A percentile compares a stretch with the other conserved stretches of the same genome.
phyloP scores from a whole-genome alignment of 2,329 filamentous ascomycete species.

The Penicillium hesseltinei region DNA sequence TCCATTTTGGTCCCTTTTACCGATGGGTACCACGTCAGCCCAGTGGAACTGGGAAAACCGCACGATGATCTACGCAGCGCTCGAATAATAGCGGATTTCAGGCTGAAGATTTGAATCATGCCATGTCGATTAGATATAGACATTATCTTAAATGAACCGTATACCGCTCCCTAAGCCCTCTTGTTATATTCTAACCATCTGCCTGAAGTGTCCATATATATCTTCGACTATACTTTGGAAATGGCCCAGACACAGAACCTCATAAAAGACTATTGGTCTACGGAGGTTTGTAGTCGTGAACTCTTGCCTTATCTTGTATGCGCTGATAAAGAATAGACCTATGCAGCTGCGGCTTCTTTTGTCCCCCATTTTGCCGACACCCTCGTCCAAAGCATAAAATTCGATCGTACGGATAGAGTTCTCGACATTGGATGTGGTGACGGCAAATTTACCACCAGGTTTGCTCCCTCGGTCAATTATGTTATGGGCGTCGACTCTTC shows the following conservation, averaged over 20 bases:
- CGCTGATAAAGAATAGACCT: slow-evolving; percentile 2
- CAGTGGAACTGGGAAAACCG: too few species aligned
- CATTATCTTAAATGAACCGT: neutral
- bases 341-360: slow-evolving; percentile 13
- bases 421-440: slow-evolving; percentile 12
- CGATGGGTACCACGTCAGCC: too few species aligned
- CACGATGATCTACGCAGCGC: too few species aligned
- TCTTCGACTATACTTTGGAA: neutral
- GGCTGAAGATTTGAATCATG: neutral
- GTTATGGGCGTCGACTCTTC: slow-evolving; percentile 10
- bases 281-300: neutral
- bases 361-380: slow-evolving; percentile 4
- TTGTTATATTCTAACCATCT: neutral
- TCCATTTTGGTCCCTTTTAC: too few species aligned
- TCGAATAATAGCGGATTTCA: neutral
- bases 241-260: neutral
- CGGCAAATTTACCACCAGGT: slow-evolving; percentile 7
- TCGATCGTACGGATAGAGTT: slow-evolving; percentile 6
- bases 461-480: neutral
- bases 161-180: neutral
- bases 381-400: slow-evolving; percentile 1
- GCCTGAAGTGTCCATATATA: neutral
- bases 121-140: neutral
- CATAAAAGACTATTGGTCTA: slow-evolving; percentile 8
- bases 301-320: neutral